Evolutionary conservation across 208 protist species (phyloP), one percentile per base, ranked within the genome.

Genomic region (Crithidia thermophila): DNA sequence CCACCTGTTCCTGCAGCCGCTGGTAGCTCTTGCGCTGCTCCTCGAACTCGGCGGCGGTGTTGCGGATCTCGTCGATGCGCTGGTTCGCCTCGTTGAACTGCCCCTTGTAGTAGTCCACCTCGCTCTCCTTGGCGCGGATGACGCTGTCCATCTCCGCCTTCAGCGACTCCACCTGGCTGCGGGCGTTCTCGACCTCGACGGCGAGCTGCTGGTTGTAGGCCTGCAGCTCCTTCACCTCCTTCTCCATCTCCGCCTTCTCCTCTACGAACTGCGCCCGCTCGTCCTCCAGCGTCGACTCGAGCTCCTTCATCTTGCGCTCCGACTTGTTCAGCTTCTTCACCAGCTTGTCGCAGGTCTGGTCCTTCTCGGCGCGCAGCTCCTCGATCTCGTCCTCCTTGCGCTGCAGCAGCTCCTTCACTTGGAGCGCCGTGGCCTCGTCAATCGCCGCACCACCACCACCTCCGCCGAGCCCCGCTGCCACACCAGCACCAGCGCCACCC

Each of bases 271-370:
- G 85, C 16, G 72, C 69, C 14, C 85, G 85, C 74, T 97, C 92
- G 58, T 97, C 89, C 60, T 87, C 79, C 27, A 95, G 72, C 14
- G 71, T 56, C 10, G 81, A 57, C 77, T 95, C 89, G 20, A 93
- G 75, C 23, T 97, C 87, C 60, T 83, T 84, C 28, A 93, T 90
- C 59, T 79, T 81, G 42, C 85, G 79, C 55, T 90, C 84, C 18
- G 77, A 83, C 77, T 95, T 97, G 81, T 97, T 97, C 51, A 97
- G 81, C 66, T 93, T 93, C 79, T 88, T 91, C 11, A 97, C 92
- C 25, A 97, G 81, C 65, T 94, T 97, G 68, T 97, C 92, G 57
- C 84, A 92, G 25, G 77, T 83, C 63, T 84, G 64, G 39, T 94
- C 87, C 81, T 88, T 91, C 61, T 95, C 89, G 16, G 63, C 57